Evolutionary conservation across 345 rosid species (phyloP), one percentile per base, ranked within the genome.

Genomic region (Clausena lansium): DNA sequence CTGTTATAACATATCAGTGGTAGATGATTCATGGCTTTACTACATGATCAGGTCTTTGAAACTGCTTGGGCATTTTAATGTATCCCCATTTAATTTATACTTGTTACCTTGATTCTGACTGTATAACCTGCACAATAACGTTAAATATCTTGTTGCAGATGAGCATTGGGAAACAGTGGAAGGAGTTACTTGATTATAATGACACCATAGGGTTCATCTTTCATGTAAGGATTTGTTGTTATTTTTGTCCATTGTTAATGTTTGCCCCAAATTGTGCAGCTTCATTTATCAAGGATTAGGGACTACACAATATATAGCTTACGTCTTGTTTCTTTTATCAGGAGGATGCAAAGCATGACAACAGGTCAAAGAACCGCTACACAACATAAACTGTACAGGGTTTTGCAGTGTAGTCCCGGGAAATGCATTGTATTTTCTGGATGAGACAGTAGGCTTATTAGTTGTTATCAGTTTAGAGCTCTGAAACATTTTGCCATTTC

Each of bases 111-210:
- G 63, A 30, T 35, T 63, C 22, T 9, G 28, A 57, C 5, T 22
- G 27, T 45, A 25, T 28, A 27, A 33, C 36, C 65, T 20, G 47
- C 60, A 69, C 27, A 33, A 32, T 63, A 15, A 69, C 38, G 13
- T 32, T n/a, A 35, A 25, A 30, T 74, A 50, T 39, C 14, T n/a
- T 27, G 57, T 64, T 71, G 64, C 90, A 96, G 98, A 41, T 88
- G 62, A 96, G 95, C 89, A 92, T 94, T 67, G 99, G 95, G 75
- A 93, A 85, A 67, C 98, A 92, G 77, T 91, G 95, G 99, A 94
- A 92, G 85, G 97, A 92, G 81, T 69, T 92, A 25, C 88, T 96
- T 19, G 97, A 92, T 79, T 87, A 83, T 85, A 89, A 90, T 45
- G 95, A 81, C 9, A 78, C 73, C 75, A 91, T 94, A 1, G 98